These are phyloP conservation scores for Pestalotiopsis sp. DNA, from an alignment of 2,329 filamentous ascomycete species.

Conservation along the genomic window DNA sequence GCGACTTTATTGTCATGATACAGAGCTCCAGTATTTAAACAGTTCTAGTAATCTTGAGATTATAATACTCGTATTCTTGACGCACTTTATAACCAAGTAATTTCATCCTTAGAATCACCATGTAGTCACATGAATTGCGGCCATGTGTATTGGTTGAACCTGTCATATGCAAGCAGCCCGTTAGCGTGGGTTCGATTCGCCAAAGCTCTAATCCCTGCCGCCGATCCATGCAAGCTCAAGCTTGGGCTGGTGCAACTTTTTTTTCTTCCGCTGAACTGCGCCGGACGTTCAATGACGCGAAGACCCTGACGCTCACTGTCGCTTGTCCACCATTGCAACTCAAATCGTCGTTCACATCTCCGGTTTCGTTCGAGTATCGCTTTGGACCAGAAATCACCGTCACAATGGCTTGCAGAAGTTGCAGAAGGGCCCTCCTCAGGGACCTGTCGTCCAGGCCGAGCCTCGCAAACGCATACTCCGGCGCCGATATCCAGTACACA, in stretches of 20 bases:
- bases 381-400: neutral
- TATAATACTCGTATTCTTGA: no score
- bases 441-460: neutral
- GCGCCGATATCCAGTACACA: neutral
- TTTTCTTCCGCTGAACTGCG: conserved; percentile 7
- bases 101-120: no score
- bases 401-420: conserved; percentile 8
- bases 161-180: conserved; percentile 12
- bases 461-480: neutral
- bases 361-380: no score
- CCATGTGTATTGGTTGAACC: neutral
- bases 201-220: conserved; percentile 11
- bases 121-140: neutral
- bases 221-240: conserved; percentile 10
- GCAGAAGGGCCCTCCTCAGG: neutral
- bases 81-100: no score
- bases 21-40: no score
- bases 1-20: no score
- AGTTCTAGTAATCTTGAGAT: no score
- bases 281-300: conserved; percentile 25
- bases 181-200: neutral
- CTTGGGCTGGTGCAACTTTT: conserved; percentile 12
- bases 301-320: conserved; percentile 11
- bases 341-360: neutral
- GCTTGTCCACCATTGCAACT: neutral